These are phyloP conservation scores for Neocatenulostroma microsporum DNA, from an alignment of 2,329 filamentous ascomycete genomes.

Conservation along the genomic window DNA sequence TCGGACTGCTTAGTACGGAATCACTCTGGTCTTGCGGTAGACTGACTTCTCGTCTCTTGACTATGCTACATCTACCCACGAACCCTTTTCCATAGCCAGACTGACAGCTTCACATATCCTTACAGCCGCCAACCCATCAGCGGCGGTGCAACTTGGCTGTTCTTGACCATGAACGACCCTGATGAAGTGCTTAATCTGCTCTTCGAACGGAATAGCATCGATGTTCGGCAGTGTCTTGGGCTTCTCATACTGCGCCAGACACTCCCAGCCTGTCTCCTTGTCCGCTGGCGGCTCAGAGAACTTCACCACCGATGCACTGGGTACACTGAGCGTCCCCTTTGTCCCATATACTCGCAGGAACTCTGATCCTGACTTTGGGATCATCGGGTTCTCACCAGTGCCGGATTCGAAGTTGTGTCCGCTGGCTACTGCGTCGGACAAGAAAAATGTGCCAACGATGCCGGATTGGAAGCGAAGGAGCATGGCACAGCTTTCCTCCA, in stretches of 20 bases:
- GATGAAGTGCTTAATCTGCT: conserved; percentile 47
- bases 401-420: conserved; percentile 51
- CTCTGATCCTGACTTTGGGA: conserved; percentile 37
- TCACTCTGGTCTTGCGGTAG: too few species aligned
- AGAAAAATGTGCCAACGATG: conserved; percentile 49
- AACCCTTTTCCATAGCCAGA: conserved; percentile 34
- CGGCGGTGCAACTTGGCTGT: conserved; percentile 40
- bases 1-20: too few species aligned
- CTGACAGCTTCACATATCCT: conserved; percentile 47
- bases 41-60: neutral
- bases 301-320: too few species aligned
- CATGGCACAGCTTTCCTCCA: conserved; percentile 51
- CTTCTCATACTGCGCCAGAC: too few species aligned
- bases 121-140: conserved; percentile 46
- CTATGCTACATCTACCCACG: conserved; percentile 11
- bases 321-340: conserved; percentile 45
- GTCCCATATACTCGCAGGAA: conserved; percentile 52
- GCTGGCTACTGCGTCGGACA: conserved; percentile 46
- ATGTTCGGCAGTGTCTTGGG: too few species aligned
- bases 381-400: conserved; percentile 51
- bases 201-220: conserved; percentile 45
- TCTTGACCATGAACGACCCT: conserved; percentile 40
- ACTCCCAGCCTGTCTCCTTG: conserved; percentile 40
- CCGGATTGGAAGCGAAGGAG: conserved; percentile 48
- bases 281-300: too few species aligned